These are phyloP conservation scores for Penicillium griseofulvum DNA, from an alignment of 2,329 filamentous ascomycete species.

Conservation along the genomic window DNA sequence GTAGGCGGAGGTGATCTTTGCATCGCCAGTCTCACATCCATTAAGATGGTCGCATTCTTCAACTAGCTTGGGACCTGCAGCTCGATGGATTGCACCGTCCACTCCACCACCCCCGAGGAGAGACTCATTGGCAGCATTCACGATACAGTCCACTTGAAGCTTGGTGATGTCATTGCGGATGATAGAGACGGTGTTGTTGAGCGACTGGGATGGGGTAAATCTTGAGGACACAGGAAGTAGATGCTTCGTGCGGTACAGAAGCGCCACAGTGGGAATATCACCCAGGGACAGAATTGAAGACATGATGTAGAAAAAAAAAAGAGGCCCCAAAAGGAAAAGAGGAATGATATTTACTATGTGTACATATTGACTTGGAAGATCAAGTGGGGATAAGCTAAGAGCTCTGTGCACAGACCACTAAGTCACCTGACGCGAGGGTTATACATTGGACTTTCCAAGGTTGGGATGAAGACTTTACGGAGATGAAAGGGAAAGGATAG, in stretches of 20 bases:
- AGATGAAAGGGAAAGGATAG: too few species aligned
- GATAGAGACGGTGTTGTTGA: conserved; percentile 60
- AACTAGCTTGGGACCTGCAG: conserved; percentile 68
- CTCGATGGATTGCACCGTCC: conserved; percentile 80
- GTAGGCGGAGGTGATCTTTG: conserved; percentile 80
- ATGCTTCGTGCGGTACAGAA: conserved; percentile 62
- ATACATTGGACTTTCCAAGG: neutral
- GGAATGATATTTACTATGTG: neutral
- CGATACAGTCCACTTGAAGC: conserved; percentile 75
- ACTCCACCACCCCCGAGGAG: conserved; percentile 89
- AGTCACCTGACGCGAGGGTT: neutral
- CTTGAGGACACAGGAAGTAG: conserved; percentile 38
- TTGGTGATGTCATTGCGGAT: conserved; percentile 78
- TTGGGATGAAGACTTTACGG: neutral
- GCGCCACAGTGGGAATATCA: conserved; percentile 46
- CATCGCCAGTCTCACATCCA: conserved; percentile 73
- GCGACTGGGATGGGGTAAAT: conserved; percentile 47
- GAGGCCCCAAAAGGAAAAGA: neutral
- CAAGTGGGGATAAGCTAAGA: conserved; percentile 1
- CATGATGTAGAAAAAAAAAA: conserved; percentile 14
- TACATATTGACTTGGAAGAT: neutral
- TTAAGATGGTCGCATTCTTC: conserved; percentile 68
- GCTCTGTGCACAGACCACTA: neutral
- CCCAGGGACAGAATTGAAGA: conserved; percentile 23
- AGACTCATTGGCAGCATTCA: conserved; percentile 83